Base-by-base conservation (phyloP, 2,329 filamentous ascomycete species). In the Aureobasidium lini region DNA sequence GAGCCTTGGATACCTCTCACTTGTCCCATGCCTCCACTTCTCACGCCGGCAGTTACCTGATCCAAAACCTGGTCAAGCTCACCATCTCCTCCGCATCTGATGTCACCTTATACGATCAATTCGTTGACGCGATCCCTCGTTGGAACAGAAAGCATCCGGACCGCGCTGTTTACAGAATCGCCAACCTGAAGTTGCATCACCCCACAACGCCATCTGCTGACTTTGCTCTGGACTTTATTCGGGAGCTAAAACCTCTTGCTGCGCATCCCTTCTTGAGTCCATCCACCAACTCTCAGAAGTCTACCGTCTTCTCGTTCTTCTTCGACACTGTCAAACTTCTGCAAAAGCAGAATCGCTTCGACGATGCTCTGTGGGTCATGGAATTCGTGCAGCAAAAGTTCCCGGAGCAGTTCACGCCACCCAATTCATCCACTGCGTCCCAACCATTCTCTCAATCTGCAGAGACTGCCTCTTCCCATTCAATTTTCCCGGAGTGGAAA, bases 301-400 rank as follows among this genome's bases (percentile, higher is more conserved):
- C 36, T 8, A 36, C 37, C 7, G 59, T 61, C 8, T 56, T 60
- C 15, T 29, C 44, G 13, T 59, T 63, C 39, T 46, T 60, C 54
- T 61, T 63, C 34, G 53, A 62, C 23, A 59, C 53, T 11, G 62
- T 61, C 13, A 43, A 57, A 18, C 40, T 62, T 15, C 47, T 62
- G 28, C 46, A 62, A 6, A 44, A 48, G 23, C 60, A 63, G 46
- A 42, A 43, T 23, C 43, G 39, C 31, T 53, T 43, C n/a, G 40
- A 59, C 23, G 62, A 63, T 37, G 62, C 53, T n/a, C 32, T 61
- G 2, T 62, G 60, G 62, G 53, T 62, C 8, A 62, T 62, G 58
- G 59, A 61, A 37, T 61, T 61, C 36, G 57, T 61, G 59, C 59
- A 56, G 18, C 42, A 61, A n/a, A 42, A 42, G 15, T 61, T 61